These are phyloP conservation scores for Glebionis coronaria DNA, from an alignment of 129 eudicot genomes.

Conservation along the genomic window DNA sequence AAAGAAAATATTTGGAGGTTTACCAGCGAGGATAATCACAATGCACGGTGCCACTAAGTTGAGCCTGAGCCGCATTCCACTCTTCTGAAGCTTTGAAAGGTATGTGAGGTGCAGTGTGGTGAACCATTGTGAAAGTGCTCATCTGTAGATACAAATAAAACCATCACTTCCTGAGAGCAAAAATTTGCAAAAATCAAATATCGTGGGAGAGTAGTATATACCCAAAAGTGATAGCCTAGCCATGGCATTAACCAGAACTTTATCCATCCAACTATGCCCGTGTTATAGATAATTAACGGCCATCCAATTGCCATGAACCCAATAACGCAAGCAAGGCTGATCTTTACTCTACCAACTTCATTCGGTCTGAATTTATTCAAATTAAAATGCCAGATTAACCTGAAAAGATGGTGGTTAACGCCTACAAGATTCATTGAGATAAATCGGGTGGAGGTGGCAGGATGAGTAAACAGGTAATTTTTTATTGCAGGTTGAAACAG, in stretches of 20 bases:
- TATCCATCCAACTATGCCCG: conserved; percentile 88
- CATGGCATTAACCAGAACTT: conserved; percentile 98
- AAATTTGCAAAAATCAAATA: background rate
- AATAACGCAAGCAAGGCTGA: conserved; percentile 81
- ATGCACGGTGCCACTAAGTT: conserved; percentile 93
- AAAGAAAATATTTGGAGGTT: background rate
- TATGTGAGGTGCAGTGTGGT: conserved; percentile 97
- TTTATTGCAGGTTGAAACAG: too few relatives aligned
- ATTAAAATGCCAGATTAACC: conserved; percentile 84
- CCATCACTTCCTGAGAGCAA: conserved; percentile 9
- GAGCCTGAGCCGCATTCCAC: conserved; percentile 98
- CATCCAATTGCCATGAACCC: conserved; percentile 91
- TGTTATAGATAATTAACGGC: conserved; percentile 71
- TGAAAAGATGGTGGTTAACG: conserved; percentile 23
- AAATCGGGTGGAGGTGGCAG: background rate
- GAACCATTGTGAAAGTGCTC: conserved; percentile 99
- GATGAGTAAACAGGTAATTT: background rate
- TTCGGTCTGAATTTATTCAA: conserved; percentile 68
- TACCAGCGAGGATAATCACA: conserved; percentile 98
- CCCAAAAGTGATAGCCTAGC: conserved; percentile 98
- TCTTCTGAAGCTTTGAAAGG: conserved; percentile 80
- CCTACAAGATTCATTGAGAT: conserved; percentile 8
- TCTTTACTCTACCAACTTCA: conserved; percentile 69
- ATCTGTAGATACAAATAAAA: conserved; percentile 46
- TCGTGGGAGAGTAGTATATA: conserved; percentile 25